These are phyloP conservation scores for Moesziomyces globuligerus DNA, from an alignment of 1,284 basidiomycete genomes.

Conservation along the genomic window DNA sequence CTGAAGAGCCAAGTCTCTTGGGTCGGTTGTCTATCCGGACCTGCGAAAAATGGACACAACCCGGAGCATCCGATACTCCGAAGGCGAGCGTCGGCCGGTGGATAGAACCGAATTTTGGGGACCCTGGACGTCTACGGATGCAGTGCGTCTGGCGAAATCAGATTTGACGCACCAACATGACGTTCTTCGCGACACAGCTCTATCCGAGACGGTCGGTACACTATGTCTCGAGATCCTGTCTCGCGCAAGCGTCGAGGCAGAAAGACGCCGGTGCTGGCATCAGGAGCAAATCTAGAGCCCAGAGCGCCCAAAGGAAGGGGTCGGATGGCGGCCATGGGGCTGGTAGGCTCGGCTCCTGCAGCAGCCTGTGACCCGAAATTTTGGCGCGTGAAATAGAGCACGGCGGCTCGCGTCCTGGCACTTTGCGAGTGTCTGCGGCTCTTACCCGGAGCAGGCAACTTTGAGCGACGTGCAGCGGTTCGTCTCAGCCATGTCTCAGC, in stretches of 20 bases:
- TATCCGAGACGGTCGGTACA: background rate
- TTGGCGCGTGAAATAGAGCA: background rate
- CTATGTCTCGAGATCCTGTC: background rate
- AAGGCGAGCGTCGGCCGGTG: background rate
- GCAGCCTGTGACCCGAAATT: too few relatives aligned
- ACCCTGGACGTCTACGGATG: too few relatives aligned
- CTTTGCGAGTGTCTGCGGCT: background rate
- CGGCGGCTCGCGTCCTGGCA: too few relatives aligned
- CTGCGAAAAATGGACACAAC: too few relatives aligned
- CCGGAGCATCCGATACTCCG: background rate
- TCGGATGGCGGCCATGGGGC: too few relatives aligned
- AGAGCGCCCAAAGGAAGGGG: too few relatives aligned
- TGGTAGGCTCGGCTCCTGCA: too few relatives aligned
- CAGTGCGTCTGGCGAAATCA: background rate
- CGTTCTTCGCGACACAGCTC: background rate
- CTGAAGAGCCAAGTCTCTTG: too few relatives aligned
- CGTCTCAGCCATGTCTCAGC: conserved; percentile 22
- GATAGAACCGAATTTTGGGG: background rate
- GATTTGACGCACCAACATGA: background rate
- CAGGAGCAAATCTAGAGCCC: too few relatives aligned
- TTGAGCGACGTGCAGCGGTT: conserved; percentile 11
- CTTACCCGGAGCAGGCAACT: conserved; percentile 9
- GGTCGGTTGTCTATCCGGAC: too few relatives aligned
- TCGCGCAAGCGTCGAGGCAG: background rate
- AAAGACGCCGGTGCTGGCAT: background rate